These are phyloP conservation scores for Przewalskia tangutica DNA, from an alignment of 257 asterid species.

Conservation along the genomic window DNA sequence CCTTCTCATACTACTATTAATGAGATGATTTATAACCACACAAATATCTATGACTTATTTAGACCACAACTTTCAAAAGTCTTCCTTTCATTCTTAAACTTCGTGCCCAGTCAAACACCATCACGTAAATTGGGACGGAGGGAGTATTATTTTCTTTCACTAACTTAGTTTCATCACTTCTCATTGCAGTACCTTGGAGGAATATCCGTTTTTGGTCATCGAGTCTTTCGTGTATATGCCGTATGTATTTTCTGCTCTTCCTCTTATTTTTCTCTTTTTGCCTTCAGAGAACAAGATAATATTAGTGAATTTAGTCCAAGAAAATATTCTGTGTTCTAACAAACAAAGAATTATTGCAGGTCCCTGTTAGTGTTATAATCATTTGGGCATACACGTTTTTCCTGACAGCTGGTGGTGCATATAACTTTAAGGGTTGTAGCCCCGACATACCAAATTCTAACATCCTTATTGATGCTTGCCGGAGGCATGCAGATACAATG, in stretches of 20 bases:
- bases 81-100: too few relatives aligned
- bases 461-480: conserved; percentile 71
- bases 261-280: too few relatives aligned
- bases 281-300: neutral
- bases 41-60: too few relatives aligned
- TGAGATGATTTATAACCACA: too few relatives aligned
- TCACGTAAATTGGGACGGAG: too few relatives aligned
- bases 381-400: conserved; percentile 95
- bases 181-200: conserved; percentile 74
- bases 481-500: conserved; percentile 91
- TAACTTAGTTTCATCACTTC: neutral
- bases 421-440: conserved; percentile 83
- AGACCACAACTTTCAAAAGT: too few relatives aligned
- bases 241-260: conserved; percentile 26
- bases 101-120: too few relatives aligned
- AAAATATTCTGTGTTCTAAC: neutral
- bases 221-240: conserved; percentile 72
- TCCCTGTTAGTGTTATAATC: conserved; percentile 73
- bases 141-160: neutral
- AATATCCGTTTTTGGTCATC: conserved; percentile 65
- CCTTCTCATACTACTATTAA: too few relatives aligned
- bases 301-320: neutral
- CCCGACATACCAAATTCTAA: conserved; percentile 80
- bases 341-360: conserved; percentile 37
- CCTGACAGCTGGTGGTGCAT: conserved; percentile 94